Evolutionary conservation across 2,329 filamentous ascomycete genomes (phyloP).

Genomic region (Penicillium griseofulvum): DNA sequence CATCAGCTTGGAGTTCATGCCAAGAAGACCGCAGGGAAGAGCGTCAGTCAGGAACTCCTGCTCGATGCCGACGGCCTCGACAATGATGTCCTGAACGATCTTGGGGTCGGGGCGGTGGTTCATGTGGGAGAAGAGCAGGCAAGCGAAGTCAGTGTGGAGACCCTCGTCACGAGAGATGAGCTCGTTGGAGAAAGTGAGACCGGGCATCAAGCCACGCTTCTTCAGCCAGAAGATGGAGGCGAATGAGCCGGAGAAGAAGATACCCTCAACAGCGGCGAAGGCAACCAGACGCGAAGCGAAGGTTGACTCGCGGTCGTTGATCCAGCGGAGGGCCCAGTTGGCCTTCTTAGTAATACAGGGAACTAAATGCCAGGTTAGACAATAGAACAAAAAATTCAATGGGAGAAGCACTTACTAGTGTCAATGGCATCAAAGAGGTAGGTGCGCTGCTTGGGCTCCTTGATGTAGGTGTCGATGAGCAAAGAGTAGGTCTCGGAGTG

Average conservation of each 20-base stretch:
- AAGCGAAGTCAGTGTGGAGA: constrained; percentile 98
- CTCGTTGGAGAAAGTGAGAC: constrained; percentile 98
- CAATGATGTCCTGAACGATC: constrained; percentile 82
- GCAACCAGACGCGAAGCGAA: constrained; percentile 95
- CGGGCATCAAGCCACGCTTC: constrained; percentile 99
- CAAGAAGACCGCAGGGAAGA: constrained; percentile 85
- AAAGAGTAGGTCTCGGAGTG: constrained; percentile 99
- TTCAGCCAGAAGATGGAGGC: constrained; percentile 99
- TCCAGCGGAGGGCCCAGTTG: constrained; percentile 96
- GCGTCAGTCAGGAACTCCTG: constrained; percentile 98
- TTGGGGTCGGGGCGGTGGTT: constrained; percentile 85
- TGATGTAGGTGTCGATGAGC: constrained; percentile 98
- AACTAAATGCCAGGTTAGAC: constrained; percentile 53
- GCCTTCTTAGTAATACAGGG: constrained; percentile 98
- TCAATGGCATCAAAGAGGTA: constrained; percentile 99
- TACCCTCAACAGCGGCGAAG: constrained; percentile 96
- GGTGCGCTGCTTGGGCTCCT: constrained; percentile 87
- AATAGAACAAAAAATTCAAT: background rate
- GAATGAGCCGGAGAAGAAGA: constrained; percentile 99
- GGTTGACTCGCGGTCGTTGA: constrained; percentile 85
- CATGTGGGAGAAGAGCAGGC: constrained; percentile 94
- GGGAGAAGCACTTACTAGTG: constrained; percentile 66
- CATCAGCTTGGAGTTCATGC: constrained; percentile 97
- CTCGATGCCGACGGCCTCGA: constrained; percentile 90
- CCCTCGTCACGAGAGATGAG: constrained; percentile 99